Evolutionary conservation across 495 filamentous ascomycete species (phyloP), one percentile per base, ranked within the genome.

Genomic region (Penicillium argentinense): DNA sequence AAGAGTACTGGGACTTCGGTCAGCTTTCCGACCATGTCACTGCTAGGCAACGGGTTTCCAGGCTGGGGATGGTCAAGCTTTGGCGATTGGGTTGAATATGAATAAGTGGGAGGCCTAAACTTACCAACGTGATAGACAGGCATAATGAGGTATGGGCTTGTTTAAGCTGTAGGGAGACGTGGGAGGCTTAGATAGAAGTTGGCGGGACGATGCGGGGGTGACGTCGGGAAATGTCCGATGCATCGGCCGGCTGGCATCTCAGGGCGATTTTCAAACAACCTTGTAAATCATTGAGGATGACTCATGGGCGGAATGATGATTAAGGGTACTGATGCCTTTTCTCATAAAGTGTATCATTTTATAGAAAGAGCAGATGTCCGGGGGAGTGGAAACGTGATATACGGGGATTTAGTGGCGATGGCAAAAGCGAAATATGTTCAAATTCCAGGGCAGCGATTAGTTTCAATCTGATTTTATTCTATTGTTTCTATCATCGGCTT

Each of bases 121-220:
- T 50, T 32, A 68, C 64, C 64, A 18, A 68, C 48, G 28, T 68
- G 64, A 24, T 68, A 68, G 33, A 68, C 62, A 8, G 64, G 56
- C 64, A 68, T 68, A 25, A 28, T 61, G 45, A 24, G 12, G 4
- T 18, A 16, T 17, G 9, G 3, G 7, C 9, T 13, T 38, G 1
- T n/a, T 38, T 23, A 9, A 38, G 21, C 3, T 38, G 17, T 12
- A 30, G 9, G n/a, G 6, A 25, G 32, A 2, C 11, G 26, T 9
- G 22, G 21, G 38, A 16, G 12, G 21, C 13, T 22, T 7, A 33
- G n/a, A 13, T 41, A 40, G 12, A 14, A 19, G n/a, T 19, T 14
- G 11, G n/a, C 9, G 19, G 14, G 34, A 19, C 23, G 13, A 39
- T 25, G 39, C 21, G 39, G 39, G 30, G 47, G 41, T 11, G 30